Evolutionary conservation across 2,329 filamentous ascomycete genomes (phyloP).

Genomic region (Penicillium rolfsii): DNA sequence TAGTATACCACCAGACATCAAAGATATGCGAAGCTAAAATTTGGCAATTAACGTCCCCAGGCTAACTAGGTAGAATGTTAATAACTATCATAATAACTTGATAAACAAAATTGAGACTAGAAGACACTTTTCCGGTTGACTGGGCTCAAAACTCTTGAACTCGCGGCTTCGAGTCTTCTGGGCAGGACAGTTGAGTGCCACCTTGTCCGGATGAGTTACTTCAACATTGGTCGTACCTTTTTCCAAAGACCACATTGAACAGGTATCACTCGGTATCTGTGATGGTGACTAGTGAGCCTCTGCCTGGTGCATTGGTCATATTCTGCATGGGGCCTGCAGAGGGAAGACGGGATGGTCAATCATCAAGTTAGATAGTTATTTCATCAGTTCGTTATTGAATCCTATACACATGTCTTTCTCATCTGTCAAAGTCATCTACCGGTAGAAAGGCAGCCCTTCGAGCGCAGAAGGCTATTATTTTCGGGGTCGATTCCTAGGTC

Average conservation of each 20-base stretch:
- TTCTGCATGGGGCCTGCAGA: slow-evolving; percentile 36
- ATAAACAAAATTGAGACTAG: not conserved
- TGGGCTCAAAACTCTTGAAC: slow-evolving; percentile 35
- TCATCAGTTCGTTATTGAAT: too few relatives aligned
- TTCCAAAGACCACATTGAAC: slow-evolving; percentile 47
- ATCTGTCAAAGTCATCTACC: too few relatives aligned
- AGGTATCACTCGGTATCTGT: slow-evolving; percentile 46
- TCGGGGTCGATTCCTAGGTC: too few relatives aligned
- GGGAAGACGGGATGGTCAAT: slow-evolving; percentile 29
- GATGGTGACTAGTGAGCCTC: slow-evolving; percentile 42
- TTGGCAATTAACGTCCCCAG: slow-evolving; percentile 57
- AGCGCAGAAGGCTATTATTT: too few relatives aligned
- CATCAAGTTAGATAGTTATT: too few relatives aligned
- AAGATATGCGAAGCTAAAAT: slow-evolving; percentile 56
- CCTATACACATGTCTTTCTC: too few relatives aligned
- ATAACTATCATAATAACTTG: not conserved
- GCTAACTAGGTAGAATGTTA: too few relatives aligned
- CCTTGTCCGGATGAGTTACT: slow-evolving; percentile 23
- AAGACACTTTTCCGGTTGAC: slow-evolving; percentile 12
- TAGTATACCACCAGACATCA: slow-evolving; percentile 56
- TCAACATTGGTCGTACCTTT: slow-evolving; percentile 26
- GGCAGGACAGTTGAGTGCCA: slow-evolving; percentile 31
- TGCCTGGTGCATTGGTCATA: slow-evolving; percentile 44
- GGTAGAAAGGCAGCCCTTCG: too few relatives aligned
- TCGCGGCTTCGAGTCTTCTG: slow-evolving; percentile 33